Evolutionary conservation across 768 basidiomycete genomes (phyloP), one percentile per base, ranked within the genome.

Genomic region (Lactarius evosmus): DNA sequence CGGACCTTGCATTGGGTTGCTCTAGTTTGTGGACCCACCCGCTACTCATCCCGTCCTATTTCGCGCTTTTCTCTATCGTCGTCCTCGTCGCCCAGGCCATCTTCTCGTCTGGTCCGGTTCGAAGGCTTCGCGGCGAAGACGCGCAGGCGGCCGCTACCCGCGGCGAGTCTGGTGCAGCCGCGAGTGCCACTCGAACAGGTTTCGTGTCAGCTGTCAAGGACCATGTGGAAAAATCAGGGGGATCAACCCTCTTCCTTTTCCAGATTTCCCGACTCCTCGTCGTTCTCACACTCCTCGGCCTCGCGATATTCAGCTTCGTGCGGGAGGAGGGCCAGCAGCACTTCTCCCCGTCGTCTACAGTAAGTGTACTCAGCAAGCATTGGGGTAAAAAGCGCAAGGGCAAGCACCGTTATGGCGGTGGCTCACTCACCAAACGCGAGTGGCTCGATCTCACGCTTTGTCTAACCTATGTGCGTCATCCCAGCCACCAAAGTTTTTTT

Each of bases 231-330:
- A 67, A 72, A 14, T 78, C 81, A 58, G 82, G 83, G 5, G 85
- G 85, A 11, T 65, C 70, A 5, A 71, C 73, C 16, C 79, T 83
- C 29, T 85, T 83, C 71, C 69, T 70, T 16, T 80, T 79, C 72
- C 82, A 80, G 66, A 57, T 83, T 34, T 67, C 75, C 1, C 77
- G 86, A 27, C 72, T 84, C 5, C 58, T 81, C 3, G 77, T 78
- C 32, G 78, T 79, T 55, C 72, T 80, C 30, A 72, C 75, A 3
- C 76, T 87, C n/a, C 74, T 87, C 27, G 79, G 74, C 5, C 70
- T 87, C 17, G 82, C 82, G 8, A 72, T 82, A 56, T 78, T 78
- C 2, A 76, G 79, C 27, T 69, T 82, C 41, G 65, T 78, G 27
- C 57, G 74, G 19, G 72, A 76, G 40, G 71, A 78, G 54, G 71